Evolutionary conservation across 225 moss, liverwort and hornwort species (phyloP).

Genomic region (Asterella californica): DNA sequence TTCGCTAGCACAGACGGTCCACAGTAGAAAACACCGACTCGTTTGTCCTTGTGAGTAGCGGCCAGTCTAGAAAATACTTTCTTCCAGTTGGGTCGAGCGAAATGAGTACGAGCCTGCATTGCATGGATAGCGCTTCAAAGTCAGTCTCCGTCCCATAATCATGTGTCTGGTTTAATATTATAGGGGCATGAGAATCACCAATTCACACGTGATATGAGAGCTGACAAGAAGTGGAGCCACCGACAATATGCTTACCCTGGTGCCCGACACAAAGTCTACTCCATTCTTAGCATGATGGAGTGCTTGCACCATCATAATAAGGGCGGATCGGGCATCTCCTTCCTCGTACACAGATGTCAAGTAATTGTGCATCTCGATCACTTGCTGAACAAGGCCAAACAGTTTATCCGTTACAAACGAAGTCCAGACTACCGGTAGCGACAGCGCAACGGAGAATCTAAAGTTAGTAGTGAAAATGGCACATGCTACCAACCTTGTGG

Average conservation of each 20-base stretch:
- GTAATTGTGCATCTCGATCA: constrained; percentile 98
- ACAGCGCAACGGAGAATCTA: background rate
- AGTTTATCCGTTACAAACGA: background rate
- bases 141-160: background rate
- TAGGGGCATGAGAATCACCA: background rate
- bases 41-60: constrained; percentile 71
- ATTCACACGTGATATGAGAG: too few relatives aligned
- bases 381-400: constrained; percentile 49
- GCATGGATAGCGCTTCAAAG: too few relatives aligned
- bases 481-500: constrained; percentile 50
- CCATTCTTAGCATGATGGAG: constrained; percentile 97
- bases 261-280: constrained; percentile 91
- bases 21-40: constrained; percentile 98
- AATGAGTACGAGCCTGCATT: constrained; percentile 88
- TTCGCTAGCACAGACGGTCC: constrained; percentile 78
- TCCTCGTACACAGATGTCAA: constrained; percentile 98
- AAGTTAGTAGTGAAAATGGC: background rate
- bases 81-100: constrained; percentile 97
- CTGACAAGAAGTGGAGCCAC: background rate
- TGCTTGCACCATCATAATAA: constrained; percentile 98
- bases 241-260: constrained; percentile 55
- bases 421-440: background rate
- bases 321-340: constrained; percentile 87
- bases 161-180: too few relatives aligned
- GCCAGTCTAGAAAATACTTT: constrained; percentile 91